phyloP scores from a whole-genome alignment of 2,329 filamentous ascomycete genomes.

The Madurella mycetomatis region DNA sequence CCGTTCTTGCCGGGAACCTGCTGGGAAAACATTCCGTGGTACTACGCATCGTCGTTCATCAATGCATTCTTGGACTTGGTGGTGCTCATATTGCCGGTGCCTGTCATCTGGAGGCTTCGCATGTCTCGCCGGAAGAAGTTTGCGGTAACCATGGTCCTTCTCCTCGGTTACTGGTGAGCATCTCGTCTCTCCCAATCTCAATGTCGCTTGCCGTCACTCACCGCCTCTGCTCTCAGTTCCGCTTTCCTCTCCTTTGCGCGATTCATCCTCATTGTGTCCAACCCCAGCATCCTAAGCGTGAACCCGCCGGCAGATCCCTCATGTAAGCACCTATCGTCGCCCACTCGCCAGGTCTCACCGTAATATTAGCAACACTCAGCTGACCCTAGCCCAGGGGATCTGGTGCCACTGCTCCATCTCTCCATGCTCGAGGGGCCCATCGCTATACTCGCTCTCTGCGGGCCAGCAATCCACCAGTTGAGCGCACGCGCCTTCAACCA shows the following conservation, averaged over 20 bases:
- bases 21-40: not conserved
- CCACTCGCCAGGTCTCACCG: no score
- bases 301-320: not conserved
- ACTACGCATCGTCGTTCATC: conserved; percentile 1
- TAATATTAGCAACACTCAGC: no score
- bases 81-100: not conserved
- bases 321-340: no score
- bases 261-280: not conserved
- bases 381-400: not conserved
- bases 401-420: not conserved
- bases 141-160: not conserved
- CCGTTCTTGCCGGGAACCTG: not conserved
- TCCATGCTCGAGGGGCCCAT: not conserved
- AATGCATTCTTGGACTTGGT: not conserved
- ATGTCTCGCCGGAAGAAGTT: not conserved
- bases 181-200: not conserved
- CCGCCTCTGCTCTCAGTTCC: not conserved
- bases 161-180: not conserved
- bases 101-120: not conserved
- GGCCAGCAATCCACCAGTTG: not conserved
- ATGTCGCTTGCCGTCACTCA: no score
- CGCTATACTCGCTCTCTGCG: not conserved
- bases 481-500: not conserved
- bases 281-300: not conserved
- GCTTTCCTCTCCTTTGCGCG: not conserved